These are phyloP conservation scores for Globisporangium camurandrum DNA, from an alignment of 352 stramenopile species.

Conservation along the genomic window DNA sequence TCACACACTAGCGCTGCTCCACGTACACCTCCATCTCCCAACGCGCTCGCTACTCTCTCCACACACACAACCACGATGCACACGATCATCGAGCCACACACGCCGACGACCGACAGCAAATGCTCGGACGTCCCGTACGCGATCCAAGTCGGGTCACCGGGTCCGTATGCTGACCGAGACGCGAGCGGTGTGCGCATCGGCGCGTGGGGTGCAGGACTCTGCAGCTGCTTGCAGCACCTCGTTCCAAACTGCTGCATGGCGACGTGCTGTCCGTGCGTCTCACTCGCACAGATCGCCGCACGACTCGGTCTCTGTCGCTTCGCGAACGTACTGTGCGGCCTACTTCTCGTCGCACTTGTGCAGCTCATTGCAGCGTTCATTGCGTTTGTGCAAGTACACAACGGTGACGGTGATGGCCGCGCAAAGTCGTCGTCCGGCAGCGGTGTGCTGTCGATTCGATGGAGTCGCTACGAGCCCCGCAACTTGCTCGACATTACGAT, in stretches of 20 bases:
- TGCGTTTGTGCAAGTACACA: slow-evolving; percentile 7
- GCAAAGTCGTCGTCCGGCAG: too few relatives aligned
- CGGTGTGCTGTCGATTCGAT: too few relatives aligned
- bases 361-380: slow-evolving; percentile 4
- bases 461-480: not conserved
- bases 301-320: slow-evolving; percentile 9
- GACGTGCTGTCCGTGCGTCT: slow-evolving; percentile 22
- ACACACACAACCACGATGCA: not conserved
- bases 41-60: too few relatives aligned
- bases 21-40: too few relatives aligned
- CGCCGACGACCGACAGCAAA: slow-evolving; percentile 1
- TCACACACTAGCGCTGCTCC: not conserved
- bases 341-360: slow-evolving; percentile 4
- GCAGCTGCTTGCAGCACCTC: slow-evolving; percentile 20
- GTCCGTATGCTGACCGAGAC: slow-evolving; percentile 13
- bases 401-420: not conserved
- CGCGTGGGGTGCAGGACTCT: slow-evolving; percentile 19
- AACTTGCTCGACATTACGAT: not conserved
- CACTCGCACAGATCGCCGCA: slow-evolving; percentile 15
- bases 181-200: slow-evolving; percentile 14
- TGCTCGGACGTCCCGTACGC: slow-evolving; percentile 9
- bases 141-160: slow-evolving; percentile 12
- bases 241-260: slow-evolving; percentile 31
- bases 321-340: slow-evolving; percentile 8
- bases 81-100: slow-evolving; percentile 6